Percentiles rank a stretch among this genome's conserved stretches.
phyloP scores from a whole-genome alignment of 345 rosid species.

The Syzygium grande region DNA sequence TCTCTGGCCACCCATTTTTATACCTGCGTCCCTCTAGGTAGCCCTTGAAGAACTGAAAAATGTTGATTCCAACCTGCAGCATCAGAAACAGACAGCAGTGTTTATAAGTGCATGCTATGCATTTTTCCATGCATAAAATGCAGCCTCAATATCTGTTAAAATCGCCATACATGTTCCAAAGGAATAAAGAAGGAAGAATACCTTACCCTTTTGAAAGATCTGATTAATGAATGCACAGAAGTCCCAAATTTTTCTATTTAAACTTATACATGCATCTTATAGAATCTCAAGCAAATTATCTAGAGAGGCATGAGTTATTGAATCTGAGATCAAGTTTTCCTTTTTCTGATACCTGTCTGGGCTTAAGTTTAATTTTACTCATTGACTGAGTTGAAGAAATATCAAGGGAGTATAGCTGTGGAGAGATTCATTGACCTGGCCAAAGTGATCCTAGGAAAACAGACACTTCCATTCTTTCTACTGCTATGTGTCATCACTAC shows the following conservation, averaged over 20 bases:
- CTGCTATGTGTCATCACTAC: not conserved
- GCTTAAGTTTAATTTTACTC: not conserved
- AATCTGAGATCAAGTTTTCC: not conserved
- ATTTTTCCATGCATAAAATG: not conserved
- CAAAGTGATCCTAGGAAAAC: not conserved
- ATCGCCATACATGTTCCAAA: not conserved
- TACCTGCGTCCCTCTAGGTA: constrained; percentile 39
- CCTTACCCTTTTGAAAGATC: not conserved
- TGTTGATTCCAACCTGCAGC: constrained; percentile 43
- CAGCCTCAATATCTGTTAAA: not conserved
- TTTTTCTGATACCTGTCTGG: not conserved
- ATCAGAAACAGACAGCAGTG: not conserved
- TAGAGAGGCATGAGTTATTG: not conserved
- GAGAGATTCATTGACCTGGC: not conserved
- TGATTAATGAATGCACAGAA: not conserved
- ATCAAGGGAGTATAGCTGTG: not conserved
- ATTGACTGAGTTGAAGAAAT: not conserved
- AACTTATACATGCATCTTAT: not conserved
- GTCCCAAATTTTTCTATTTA: not conserved
- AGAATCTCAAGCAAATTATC: not conserved
- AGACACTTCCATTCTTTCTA: not conserved
- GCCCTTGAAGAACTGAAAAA: constrained; percentile 41
- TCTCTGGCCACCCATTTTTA: constrained; percentile 38
- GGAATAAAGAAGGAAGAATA: not conserved
- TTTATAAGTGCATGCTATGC: not conserved